These are phyloP conservation scores for Oryza nivara DNA, from an alignment of 176 grass and related monocot species.

Conservation along the genomic window DNA sequence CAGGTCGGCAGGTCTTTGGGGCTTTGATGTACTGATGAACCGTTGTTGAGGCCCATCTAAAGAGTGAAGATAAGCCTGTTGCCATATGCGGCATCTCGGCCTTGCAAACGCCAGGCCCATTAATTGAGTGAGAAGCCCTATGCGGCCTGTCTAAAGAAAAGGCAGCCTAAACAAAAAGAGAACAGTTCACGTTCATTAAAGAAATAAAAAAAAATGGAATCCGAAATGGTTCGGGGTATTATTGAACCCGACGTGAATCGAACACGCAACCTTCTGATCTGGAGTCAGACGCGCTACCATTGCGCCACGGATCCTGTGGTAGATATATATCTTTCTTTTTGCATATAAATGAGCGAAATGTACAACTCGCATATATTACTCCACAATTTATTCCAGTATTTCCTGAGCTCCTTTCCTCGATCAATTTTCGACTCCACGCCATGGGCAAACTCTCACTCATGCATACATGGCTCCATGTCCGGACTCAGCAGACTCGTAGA, in stretches of 20 bases:
- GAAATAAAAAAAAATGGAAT: background rate
- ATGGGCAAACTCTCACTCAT: background rate
- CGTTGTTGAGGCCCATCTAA: background rate
- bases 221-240: conserved; percentile 26
- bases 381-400: too few species aligned
- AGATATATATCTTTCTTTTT: too few species aligned
- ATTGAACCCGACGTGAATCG: conserved; percentile 99
- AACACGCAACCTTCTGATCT: conserved; percentile 99
- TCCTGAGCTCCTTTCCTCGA: background rate
- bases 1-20: too few species aligned
- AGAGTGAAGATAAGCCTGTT: too few species aligned
- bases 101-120: background rate
- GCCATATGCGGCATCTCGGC: background rate
- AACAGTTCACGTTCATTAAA: too few species aligned
- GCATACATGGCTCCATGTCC: background rate
- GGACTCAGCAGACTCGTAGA: background rate
- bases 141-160: too few species aligned
- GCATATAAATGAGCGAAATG: background rate
- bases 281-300: conserved; percentile 99
- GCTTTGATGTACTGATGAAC: background rate
- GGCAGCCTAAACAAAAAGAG: too few species aligned
- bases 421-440: background rate
- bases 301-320: conserved; percentile 76
- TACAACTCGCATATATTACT: too few species aligned
- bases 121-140: too few species aligned